Conservation (phyloP, 305 asterid genomes). For the Solanum aculeatissimum region DNA sequence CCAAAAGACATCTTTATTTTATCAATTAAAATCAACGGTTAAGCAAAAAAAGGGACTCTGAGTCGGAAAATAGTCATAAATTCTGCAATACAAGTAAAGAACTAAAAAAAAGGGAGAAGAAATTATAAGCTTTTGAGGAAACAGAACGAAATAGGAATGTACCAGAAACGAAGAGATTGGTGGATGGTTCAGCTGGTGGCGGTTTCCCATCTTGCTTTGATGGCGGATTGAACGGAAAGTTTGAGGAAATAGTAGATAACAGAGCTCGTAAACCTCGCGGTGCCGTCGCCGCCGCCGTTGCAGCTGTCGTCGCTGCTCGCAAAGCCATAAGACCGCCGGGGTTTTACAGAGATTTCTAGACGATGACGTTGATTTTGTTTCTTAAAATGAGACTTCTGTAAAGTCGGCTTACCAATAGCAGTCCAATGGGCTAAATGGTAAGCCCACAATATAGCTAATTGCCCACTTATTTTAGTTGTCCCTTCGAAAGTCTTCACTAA, state of each 20-base stretch:
- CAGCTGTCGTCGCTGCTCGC: conserved; percentile 19
- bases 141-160: neutral
- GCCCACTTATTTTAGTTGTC: neutral
- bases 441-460: neutral
- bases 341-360: neutral
- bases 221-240: conserved; percentile 40
- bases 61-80: neutral
- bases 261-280: conserved; percentile 23
- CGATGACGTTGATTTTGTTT: neutral
- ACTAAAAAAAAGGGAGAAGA: neutral
- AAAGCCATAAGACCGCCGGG: conserved; percentile 28
- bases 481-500: too few species aligned
- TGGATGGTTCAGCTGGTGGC: conserved; percentile 59
- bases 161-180: conserved; percentile 73
- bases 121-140: neutral
- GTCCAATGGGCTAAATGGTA: neutral
- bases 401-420: neutral
- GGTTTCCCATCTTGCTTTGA: conserved; percentile 32
- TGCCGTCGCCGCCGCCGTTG: conserved; percentile 1
- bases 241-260: conserved; percentile 25
- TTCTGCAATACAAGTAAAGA: neutral
- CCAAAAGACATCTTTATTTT: neutral
- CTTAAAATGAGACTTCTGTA: neutral
- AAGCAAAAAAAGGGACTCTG: neutral
- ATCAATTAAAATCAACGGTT: neutral